A percentile compares a stretch with the other conserved stretches of the same genome.
phyloP scores from a whole-genome alignment of 2,329 filamentous ascomycete genomes.

The Dactylellina sp. region DNA sequence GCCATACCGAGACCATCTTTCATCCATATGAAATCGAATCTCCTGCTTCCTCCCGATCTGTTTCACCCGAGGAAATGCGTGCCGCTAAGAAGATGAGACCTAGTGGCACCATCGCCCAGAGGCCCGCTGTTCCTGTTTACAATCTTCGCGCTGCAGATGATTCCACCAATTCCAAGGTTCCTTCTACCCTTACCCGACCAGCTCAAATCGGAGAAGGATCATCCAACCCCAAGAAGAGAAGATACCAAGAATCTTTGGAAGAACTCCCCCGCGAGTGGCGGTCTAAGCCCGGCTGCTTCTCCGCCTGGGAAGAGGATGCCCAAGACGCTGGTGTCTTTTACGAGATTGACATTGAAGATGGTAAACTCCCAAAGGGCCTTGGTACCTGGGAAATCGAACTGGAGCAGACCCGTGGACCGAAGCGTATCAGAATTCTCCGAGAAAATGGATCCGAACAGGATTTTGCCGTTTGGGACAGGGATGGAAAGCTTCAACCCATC shows the following conservation, averaged over 20 bases:
- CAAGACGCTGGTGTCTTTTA: slow-evolving; percentile 46
- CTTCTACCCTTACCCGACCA: slow-evolving; percentile 28
- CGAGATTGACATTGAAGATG: slow-evolving; percentile 51
- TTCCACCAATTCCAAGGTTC: neutral
- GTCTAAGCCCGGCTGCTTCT: slow-evolving; percentile 27
- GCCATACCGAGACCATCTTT: slow-evolving; percentile 28
- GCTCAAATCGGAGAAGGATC: slow-evolving; percentile 30
- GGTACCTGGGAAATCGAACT: slow-evolving; percentile 53
- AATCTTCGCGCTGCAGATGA: neutral
- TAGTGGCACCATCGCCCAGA: neutral
- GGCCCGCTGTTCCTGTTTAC: slow-evolving; percentile 8
- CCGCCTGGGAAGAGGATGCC: slow-evolving; percentile 52
- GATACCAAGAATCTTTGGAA: slow-evolving; percentile 41
- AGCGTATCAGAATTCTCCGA: slow-evolving; percentile 37
- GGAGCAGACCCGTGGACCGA: slow-evolving; percentile 39
- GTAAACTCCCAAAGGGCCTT: slow-evolving; percentile 45
- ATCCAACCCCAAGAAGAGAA: slow-evolving; percentile 27
- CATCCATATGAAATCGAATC: slow-evolving; percentile 23
- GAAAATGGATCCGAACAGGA: slow-evolving; percentile 37
- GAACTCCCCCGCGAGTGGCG: slow-evolving; percentile 53
- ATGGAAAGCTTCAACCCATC: slow-evolving; percentile 35
- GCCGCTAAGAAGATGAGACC: slow-evolving; percentile 28
- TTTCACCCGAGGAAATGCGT: slow-evolving; percentile 17
- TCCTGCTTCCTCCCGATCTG: slow-evolving; percentile 12
- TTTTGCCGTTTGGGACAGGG: slow-evolving; percentile 40